Evolutionary conservation across 495 filamentous ascomycete genomes (phyloP), one percentile per base, ranked within the genome.

Genomic region (Penicillium psychrofluorescens): DNA sequence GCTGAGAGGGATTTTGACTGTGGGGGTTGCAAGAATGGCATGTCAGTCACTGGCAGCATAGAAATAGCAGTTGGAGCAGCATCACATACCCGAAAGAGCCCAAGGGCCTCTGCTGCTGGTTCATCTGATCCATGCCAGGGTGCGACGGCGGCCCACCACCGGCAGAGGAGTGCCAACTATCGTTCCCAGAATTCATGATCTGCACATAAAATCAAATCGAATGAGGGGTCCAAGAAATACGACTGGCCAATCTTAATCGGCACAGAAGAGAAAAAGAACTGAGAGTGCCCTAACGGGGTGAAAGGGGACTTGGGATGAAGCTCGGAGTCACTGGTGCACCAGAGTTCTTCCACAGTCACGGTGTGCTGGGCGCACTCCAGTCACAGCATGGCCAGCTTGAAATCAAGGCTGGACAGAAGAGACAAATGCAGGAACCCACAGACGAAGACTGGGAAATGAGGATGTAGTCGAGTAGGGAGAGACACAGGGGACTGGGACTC

Each of bases 1-100:
- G 72, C 41, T 75, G 70, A 53, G 62, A 50, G 36, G 60, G 70
- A 50, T 68, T 73, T 59, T 71, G 70, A 45, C 70, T 73, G 40
- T 31, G 43, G 30, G 47, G 36, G 22, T 48, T 31, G 28, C 44
- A 48, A 27, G 41, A 41, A 22, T 31, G 37, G 11, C 12, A 11
- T 27, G 35, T 62, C 48, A 56, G 54, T 53, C 29, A 39, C 40
- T 39, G 30, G 35, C 22, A 12, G 32, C 13, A 42, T 43, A 27
- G 28, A 38, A 31, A 12, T 29, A 43, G 22, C 14, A n/a, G 28
- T 14, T 13, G 29, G 29, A 32, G 36, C 1, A 14, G 14, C 14
- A 32, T 31, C 15, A 14, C 64, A 49, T 67, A 73, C 70, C 63
- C 56, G 50, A 69, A 73, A 9, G 70, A 64, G 38, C 70, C 70